Base-by-base conservation (phyloP, 441 rosid genomes). In the Adansonia rubrostipa region DNA sequence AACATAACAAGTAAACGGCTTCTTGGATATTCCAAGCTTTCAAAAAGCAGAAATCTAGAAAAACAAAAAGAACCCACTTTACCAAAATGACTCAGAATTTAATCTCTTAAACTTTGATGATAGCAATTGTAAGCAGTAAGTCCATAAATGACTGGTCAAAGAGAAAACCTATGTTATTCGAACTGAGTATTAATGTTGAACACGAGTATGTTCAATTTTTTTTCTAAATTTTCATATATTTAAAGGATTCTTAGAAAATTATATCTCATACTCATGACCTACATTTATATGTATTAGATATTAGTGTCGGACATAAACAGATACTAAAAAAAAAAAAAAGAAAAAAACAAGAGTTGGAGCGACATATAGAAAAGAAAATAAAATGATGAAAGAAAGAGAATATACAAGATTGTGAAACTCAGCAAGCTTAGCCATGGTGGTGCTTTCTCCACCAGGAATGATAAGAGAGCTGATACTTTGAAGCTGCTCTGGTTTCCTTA, bases 391-490 rank as follows among this genome's bases (percentile, higher is more conserved):
- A 28, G 5, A 11, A 17, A 58, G 73, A 80, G 74, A 70, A 57
- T 1, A 57, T 3, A 96, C 97, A 91, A 93, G 89, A 80, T 92
- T 92, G 78, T 96, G 97, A 76, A 77, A 91, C 82, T 90, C 89
- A 11, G 99, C 97, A 73, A 96, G 99, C 83, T 92, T 96, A 80
- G 99, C 98, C 99, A 96, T 96, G 81, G 97, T 90, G 84, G 98
- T 96, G 89, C 99, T 96, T 85, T 96, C 98, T 42, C 98, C 98
- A 2, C 99, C 99, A 51, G 98, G 99, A 70, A 96, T 96, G 76
- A 96, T 96, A 70, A 96, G 93, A 24, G 97, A 92, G 64, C 85
- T 84, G 71, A 96, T 89, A 80, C 79, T 65, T 61, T 84, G 80
- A 71, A 96, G 92, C 86, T 96, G 97, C 44, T 90, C 98, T 4